Evolutionary conservation across 768 basidiomycete genomes (phyloP), one percentile per base, ranked within the genome.

Genomic region (Podaxis sp.): DNA sequence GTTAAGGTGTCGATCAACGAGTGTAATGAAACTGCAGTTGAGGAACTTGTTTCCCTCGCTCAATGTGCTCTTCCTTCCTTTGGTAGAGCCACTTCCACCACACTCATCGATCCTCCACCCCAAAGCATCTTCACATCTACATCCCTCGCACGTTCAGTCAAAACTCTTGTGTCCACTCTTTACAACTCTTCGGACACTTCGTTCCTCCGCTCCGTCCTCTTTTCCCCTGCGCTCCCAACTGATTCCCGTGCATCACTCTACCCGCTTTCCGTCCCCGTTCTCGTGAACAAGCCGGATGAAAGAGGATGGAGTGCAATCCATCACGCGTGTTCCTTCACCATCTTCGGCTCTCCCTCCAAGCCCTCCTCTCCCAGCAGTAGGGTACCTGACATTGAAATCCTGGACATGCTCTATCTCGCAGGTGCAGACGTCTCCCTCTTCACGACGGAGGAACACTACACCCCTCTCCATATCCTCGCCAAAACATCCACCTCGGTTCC

Each of bases 281-380:
- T 91, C 62, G 83, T 91, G 67, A 92, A 92, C 74, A 69, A 79
- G 60, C 83, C 84, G 32, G 89, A 91, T 68, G 66, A 76, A 5
- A 77, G 81, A 53, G 90, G 89, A 52, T 90, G 90, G 88, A 85
- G 86, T 64, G 77, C 85, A 57, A 79, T 91, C 53, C 90, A 92
- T 65, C 78, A 91, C 66, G 62, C 62, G 5, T 35, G 61, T 25
- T 89, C 87, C 68, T 84, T 80, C 58, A 79, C 35, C 42, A n/a
- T 46, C n/a, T 10, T 37, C 13, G 50, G 50, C 1, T 28, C 59
- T 7, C 59, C 59, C 23, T 54, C 59, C 4, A 53, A 53, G 25
- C 25, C 59, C 14, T 56, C 55, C 5, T 46, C 55, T 7, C 44
- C 42, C 83, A 61, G 76, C 77, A 53, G 72, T 21, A 60, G 74